These are phyloP conservation scores for Agrocybe praecox DNA, from an alignment of 768 basidiomycete species.

Conservation along the genomic window DNA sequence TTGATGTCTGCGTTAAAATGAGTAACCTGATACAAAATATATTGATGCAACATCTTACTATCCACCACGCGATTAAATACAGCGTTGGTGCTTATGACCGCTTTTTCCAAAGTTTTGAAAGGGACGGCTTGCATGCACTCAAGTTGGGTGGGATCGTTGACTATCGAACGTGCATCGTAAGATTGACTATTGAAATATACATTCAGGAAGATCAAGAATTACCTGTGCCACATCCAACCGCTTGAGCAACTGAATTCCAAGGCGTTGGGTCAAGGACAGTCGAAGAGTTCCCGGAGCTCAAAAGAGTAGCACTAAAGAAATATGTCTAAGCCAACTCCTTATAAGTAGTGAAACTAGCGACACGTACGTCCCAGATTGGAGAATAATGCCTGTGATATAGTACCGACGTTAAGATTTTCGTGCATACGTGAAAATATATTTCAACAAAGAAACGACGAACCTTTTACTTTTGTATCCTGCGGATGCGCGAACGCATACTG, in stretches of 20 bases:
- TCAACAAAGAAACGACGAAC: background rate
- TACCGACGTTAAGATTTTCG: background rate
- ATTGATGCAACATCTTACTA: slow-evolving; percentile 19
- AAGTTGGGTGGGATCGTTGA: slow-evolving; percentile 27
- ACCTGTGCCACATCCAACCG: slow-evolving; percentile 36
- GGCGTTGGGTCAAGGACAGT: slow-evolving; percentile 16
- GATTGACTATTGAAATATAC: background rate
- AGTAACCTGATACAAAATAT: background rate
- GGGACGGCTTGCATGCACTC: slow-evolving; percentile 36
- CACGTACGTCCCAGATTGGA: slow-evolving; percentile 37
- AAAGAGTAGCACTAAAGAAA: background rate
- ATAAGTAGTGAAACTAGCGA: background rate
- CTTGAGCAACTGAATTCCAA: slow-evolving; percentile 32
- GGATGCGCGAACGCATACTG: slow-evolving; percentile 36
- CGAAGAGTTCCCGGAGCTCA: background rate
- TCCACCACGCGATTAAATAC: slow-evolving; percentile 31
- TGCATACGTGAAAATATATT: no score
- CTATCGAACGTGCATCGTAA: slow-evolving; percentile 3
- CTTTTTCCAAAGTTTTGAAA: slow-evolving; percentile 31
- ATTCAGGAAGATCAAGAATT: background rate
- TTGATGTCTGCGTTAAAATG: slow-evolving; percentile 23
- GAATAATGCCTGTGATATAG: slow-evolving; percentile 29
- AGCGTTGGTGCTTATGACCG: slow-evolving; percentile 29
- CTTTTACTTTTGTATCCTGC: slow-evolving; percentile 33
- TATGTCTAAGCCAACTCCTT: background rate